Conservation (phyloP, 1,284 basidiomycete genomes). For the Xanthoconium separans region DNA sequence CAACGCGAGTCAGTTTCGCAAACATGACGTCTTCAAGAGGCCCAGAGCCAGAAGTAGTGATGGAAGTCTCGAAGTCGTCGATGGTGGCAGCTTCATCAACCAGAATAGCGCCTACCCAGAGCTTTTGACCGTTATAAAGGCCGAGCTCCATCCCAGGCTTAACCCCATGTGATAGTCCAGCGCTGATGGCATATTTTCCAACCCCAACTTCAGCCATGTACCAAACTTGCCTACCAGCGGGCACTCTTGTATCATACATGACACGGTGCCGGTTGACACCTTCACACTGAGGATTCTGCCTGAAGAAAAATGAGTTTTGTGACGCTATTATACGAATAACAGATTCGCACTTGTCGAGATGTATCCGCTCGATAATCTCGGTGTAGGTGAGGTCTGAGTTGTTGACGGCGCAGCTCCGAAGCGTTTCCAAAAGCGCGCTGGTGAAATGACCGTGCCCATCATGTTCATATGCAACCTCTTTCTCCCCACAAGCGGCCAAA, state of each 20-base stretch:
- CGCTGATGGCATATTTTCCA: conserved; percentile 8
- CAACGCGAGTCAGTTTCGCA: conserved; percentile 15
- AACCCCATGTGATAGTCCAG: conserved; percentile 20
- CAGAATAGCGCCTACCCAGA: not conserved
- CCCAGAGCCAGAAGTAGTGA: not conserved
- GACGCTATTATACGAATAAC: not conserved
- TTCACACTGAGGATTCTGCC: conserved; percentile 20
- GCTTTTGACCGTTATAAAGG: conserved; percentile 8
- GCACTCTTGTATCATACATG: conserved; percentile 16
- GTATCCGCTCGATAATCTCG: conserved; percentile 9
- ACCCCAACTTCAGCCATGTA: not conserved
- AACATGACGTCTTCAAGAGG: not conserved
- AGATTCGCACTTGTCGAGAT: conserved; percentile 8
- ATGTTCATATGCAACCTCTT: conserved; percentile 15
- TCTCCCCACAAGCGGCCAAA: conserved; percentile 1
- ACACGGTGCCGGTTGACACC: conserved; percentile 15
- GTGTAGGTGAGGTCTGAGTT: conserved; percentile 14
- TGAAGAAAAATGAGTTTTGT: not conserved
- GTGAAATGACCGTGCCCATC: conserved; percentile 16
- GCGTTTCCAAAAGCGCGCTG: conserved; percentile 12
- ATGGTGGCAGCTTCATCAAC: conserved; percentile 10
- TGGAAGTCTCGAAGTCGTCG: conserved; percentile 16
- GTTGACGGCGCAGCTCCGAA: not conserved
- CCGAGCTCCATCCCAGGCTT: conserved; percentile 11
- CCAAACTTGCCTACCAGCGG: conserved; percentile 1